A percentile compares a stretch with the other conserved stretches of the same genome.
Conservation (phyloP, 2,329 filamentous ascomycete species). For the Colletotrichum sidae region DNA sequence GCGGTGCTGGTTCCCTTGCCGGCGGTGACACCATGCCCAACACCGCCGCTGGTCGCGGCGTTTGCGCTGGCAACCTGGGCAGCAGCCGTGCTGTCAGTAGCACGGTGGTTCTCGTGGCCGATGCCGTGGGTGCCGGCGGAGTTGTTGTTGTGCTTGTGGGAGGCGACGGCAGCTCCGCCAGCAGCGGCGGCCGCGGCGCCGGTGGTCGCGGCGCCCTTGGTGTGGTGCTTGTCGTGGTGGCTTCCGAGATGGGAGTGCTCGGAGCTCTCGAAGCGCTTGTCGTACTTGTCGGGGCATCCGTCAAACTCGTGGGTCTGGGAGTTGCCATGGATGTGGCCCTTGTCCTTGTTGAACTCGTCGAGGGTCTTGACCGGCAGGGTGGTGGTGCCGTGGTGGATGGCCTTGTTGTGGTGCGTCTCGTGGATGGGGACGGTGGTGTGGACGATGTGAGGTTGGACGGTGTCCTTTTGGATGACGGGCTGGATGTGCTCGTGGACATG, state of each 20-base stretch:
- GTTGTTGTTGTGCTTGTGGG: slow-evolving; percentile 10
- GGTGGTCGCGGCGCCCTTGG: not conserved
- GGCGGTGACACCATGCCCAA: slow-evolving; percentile 10
- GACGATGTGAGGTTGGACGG: slow-evolving; percentile 73
- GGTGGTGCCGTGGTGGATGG: slow-evolving; percentile 74
- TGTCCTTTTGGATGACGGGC: slow-evolving; percentile 77
- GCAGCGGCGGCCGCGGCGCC: slow-evolving; percentile 2
- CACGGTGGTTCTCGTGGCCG: not conserved
- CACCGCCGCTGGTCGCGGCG: not conserved
- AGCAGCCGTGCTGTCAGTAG: slow-evolving; percentile 2
- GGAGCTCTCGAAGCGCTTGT: slow-evolving; percentile 39
- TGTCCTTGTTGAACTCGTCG: slow-evolving; percentile 69
- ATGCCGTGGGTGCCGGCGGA: not conserved
- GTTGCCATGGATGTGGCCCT: slow-evolving; percentile 48
- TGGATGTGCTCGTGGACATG: slow-evolving; percentile 76
- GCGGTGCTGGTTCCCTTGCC: slow-evolving; percentile 20
- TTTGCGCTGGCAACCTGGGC: slow-evolving; percentile 14
- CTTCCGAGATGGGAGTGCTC: slow-evolving; percentile 6
- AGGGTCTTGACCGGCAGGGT: slow-evolving; percentile 73
- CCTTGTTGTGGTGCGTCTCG: slow-evolving; percentile 75
- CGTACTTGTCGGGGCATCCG: slow-evolving; percentile 67
- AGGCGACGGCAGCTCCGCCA: slow-evolving; percentile 5
- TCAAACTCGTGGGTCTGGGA: slow-evolving; percentile 62
- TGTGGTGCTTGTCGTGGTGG: not conserved
- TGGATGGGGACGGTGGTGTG: slow-evolving; percentile 80